Percentiles rank a stretch among this genome's conserved stretches.
These are phyloP conservation scores for Rhodotorula sp. DNA, from an alignment of 1,284 basidiomycete species.

Conservation along the genomic window DNA sequence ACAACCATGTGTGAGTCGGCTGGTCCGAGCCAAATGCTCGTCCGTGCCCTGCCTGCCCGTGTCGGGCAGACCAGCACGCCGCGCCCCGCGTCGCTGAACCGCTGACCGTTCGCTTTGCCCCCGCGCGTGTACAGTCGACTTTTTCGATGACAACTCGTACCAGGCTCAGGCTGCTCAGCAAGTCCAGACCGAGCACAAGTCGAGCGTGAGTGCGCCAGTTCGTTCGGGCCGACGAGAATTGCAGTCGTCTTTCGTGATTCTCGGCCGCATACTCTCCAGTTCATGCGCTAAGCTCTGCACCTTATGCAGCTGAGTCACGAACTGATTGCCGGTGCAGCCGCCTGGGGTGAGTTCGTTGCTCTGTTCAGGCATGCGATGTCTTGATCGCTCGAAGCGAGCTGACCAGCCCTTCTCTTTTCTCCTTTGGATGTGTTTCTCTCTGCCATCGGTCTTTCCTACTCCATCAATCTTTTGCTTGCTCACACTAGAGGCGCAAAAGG, in stretches of 20 bases:
- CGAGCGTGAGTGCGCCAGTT: neutral
- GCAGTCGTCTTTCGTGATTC: too few species aligned
- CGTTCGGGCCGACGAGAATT: too few species aligned
- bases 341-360: slow-evolving; percentile 3
- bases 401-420: too few species aligned
- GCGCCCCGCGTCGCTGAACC: neutral
- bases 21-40: too few species aligned
- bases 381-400: too few species aligned
- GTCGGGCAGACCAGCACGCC: neutral
- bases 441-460: neutral
- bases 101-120: neutral
- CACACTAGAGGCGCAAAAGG: slow-evolving; percentile 30
- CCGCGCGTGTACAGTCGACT: slow-evolving; percentile 1
- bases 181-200: slow-evolving; percentile 12
- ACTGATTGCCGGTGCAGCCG: slow-evolving; percentile 27
- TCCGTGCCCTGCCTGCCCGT: too few species aligned
- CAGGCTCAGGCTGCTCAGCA: slow-evolving; percentile 24
- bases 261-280: too few species aligned
- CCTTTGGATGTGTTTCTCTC: neutral
- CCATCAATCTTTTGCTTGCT: neutral
- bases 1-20: too few species aligned
- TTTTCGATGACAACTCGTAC: slow-evolving; percentile 22
- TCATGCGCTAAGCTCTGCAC: too few species aligned
- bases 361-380: too few species aligned
- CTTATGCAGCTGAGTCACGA: slow-evolving; percentile 26